phyloP scores from a whole-genome alignment of 2,329 filamentous ascomycete species.

The Pseudocercospora ulei region DNA sequence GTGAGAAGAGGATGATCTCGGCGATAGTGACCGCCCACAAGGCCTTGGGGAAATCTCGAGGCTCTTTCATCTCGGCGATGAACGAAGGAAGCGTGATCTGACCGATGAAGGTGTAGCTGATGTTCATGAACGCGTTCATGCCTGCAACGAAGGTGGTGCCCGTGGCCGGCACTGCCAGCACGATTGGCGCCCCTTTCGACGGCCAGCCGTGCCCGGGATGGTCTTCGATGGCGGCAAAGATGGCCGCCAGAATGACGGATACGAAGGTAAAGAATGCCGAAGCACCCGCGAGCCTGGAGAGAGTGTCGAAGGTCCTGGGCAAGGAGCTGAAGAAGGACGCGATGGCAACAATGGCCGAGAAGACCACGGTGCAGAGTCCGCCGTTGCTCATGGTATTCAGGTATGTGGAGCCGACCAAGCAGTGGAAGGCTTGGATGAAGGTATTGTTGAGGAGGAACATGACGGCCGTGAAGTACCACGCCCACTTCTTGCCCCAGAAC shows the following conservation, averaged over 20 bases:
- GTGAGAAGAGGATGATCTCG: slow-evolving; percentile 74
- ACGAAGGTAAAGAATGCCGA: slow-evolving; percentile 85
- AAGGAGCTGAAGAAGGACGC: slow-evolving; percentile 71
- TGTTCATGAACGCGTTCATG: slow-evolving; percentile 86
- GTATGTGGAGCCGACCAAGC: slow-evolving; percentile 74
- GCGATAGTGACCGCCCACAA: slow-evolving; percentile 83
- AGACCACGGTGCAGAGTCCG: slow-evolving; percentile 66
- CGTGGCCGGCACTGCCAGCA: slow-evolving; percentile 56
- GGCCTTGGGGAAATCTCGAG: slow-evolving; percentile 80
- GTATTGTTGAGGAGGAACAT: slow-evolving; percentile 95
- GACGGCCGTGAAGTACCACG: slow-evolving; percentile 55
- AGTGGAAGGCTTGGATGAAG: slow-evolving; percentile 73
- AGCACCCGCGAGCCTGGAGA: slow-evolving; percentile 67
- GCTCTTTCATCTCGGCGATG: slow-evolving; percentile 82
- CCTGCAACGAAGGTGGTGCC: slow-evolving; percentile 72
- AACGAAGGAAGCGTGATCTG: slow-evolving; percentile 91
- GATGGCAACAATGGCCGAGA: slow-evolving; percentile 62
- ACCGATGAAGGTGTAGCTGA: slow-evolving; percentile 91
- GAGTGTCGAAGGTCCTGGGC: slow-evolving; percentile 70
- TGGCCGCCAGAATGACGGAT: slow-evolving; percentile 71
- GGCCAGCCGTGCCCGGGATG: slow-evolving; percentile 53
- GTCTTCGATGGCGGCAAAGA: slow-evolving; percentile 67
- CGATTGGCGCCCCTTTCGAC: slow-evolving; percentile 51
- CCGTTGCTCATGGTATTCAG: slow-evolving; percentile 76
- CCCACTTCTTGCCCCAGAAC: slow-evolving; percentile 73